Base-by-base conservation (phyloP, 352 stramenopile genomes). In the Pythium oligandrum region DNA sequence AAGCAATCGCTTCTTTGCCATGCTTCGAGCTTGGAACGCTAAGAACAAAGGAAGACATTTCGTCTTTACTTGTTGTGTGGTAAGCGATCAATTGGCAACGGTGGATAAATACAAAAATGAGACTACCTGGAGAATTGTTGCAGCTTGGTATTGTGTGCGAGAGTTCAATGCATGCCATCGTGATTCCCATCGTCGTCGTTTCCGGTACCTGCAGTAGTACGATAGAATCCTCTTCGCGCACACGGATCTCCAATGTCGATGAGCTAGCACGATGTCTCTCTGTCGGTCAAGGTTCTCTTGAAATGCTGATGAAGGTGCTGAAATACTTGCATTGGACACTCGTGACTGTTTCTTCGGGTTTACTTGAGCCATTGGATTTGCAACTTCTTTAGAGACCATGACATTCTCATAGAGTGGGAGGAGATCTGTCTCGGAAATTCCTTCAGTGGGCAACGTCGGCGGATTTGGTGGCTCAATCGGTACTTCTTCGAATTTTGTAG, bases 231-330 rank as follows among this genome's bases (percentile, higher is more conserved):
- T 37, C 0, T 51, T 48, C 2, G 37, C 53, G 9, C 48, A 62
- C n/a, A 67, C 44, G 1, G 10, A 11, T 12, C 44, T 30, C 53
- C 54, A 62, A n/a, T 67, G 54, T 3, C 3, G 42, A 10, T 56
- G 38, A 4, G 53, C 59, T 4, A 52, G 31, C 1, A 35, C 45
- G 26, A 26, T 26, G 1, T 67, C 49, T 46, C 59, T 36, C 49
- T 67, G 59, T 35, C 45, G 55, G 6, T 52, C 48, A 33, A 67
- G 31, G 12, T 53, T 62, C 38, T 37, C 50, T 6, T 55, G 4
- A n/a, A 67, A 67, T 39, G 44, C 50, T 3, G 40, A 38, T 35
- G 48, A 59, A 1, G 59, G 40, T 54, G 51, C 12, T 35, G 26
- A 5, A 4, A 46, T 5, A 9, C 34, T 4, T 34, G 32, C 6